Percentiles rank a stretch among this genome's conserved stretches.
phyloP scores from a whole-genome alignment of 192 early-diverging fungal species.

The Rhizophagus clarus region DNA sequence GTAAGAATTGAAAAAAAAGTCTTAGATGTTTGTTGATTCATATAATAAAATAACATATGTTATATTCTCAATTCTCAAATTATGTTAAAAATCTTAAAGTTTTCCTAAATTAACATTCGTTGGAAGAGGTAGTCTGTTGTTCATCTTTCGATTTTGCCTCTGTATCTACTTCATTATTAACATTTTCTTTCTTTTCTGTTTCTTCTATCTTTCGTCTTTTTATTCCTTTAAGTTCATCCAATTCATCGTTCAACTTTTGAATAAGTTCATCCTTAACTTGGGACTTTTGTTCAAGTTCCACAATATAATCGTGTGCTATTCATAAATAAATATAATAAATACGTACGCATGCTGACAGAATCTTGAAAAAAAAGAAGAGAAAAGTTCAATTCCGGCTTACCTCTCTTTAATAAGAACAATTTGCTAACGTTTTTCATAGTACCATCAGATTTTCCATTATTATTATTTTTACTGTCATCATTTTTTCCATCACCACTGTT shows the following conservation, averaged over 20 bases:
- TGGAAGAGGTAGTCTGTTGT: not conserved
- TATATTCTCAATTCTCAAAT: not conserved
- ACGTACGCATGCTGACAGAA: not conserved
- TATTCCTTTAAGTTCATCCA: constrained; percentile 2
- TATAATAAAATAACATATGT: not conserved
- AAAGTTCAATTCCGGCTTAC: not conserved
- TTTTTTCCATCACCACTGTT: constrained; percentile 7
- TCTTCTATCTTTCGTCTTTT: constrained; percentile 9
- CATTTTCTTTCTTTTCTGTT: not conserved
- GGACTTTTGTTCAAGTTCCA: constrained; percentile 21
- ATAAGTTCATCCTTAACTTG: constrained; percentile 23
- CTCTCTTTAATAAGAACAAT: constrained; percentile 29
- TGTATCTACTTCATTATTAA: not conserved
- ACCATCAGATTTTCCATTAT: constrained; percentile 12
- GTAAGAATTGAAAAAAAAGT: not conserved
- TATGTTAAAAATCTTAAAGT: not conserved
- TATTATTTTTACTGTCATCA: not conserved
- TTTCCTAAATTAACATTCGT: not conserved
- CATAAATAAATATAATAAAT: not conserved
- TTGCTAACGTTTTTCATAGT: constrained; percentile 26
- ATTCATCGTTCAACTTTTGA: constrained; percentile 6
- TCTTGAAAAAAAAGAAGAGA: not conserved
- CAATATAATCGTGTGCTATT: constrained; percentile 32
- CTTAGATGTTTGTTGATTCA: not conserved
- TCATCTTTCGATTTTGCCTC: not conserved